A percentile compares a stretch with the other conserved stretches of the same genome.
Conservation (phyloP, 2,329 filamentous ascomycete species). For the Aureobasidium pullulans region DNA sequence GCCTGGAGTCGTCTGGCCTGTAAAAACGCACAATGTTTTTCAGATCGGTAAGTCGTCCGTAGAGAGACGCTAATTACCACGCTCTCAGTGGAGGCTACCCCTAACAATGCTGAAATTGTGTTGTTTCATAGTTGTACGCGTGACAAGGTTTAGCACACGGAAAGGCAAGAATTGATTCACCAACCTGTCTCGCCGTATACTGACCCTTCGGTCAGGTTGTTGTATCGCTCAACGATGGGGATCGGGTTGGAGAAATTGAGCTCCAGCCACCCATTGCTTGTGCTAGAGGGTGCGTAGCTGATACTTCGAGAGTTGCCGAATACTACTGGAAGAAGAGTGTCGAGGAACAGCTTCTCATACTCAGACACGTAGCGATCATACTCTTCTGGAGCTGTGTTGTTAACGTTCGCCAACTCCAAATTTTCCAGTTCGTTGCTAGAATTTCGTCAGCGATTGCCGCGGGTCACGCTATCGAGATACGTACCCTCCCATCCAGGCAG, state of each 20-base stretch:
- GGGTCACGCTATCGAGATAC: constrained; percentile 24
- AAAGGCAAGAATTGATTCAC: neutral
- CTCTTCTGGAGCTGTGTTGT: constrained; percentile 34
- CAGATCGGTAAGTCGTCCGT: no score
- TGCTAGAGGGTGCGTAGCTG: constrained; percentile 54
- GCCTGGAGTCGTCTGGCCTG: no score
- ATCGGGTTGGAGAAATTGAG: constrained; percentile 45
- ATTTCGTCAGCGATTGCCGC: constrained; percentile 34
- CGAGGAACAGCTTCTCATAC: constrained; percentile 53
- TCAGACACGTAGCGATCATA: constrained; percentile 40
- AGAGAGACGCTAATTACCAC: no score
- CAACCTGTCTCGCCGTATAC: constrained; percentile 52
- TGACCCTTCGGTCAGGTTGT: constrained; percentile 44
- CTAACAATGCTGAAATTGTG: no score
- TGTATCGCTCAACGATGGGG: constrained; percentile 50
- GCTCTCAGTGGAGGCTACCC: no score
- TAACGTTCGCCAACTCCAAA: constrained; percentile 39
- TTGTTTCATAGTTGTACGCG: no score
- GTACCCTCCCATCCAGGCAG: neutral
- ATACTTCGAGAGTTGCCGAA: constrained; percentile 54
- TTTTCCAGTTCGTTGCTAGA: constrained; percentile 52
- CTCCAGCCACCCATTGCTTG: constrained; percentile 50
- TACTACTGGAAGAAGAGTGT: constrained; percentile 47
- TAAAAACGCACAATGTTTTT: no score
- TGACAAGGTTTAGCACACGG: no score